Base-by-base conservation (phyloP, 306 rosid genomes). In the Cucumis cinereus region DNA sequence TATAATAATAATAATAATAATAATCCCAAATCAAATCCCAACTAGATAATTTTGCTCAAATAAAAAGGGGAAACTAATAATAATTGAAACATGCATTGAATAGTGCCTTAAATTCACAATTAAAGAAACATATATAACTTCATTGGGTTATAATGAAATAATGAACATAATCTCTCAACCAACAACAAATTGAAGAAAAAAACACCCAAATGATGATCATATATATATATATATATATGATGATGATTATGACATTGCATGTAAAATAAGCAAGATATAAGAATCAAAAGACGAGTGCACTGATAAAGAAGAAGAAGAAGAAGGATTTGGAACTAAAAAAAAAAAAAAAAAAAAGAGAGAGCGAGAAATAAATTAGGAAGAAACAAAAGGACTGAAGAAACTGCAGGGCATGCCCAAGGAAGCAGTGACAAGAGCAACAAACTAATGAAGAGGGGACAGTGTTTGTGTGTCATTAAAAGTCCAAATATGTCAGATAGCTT, bases 401-500 rank as follows among this genome's bases (percentile, higher is more conserved):
- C 38, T 64, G 75, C 74, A 13, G 41, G 59, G 83, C 77, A 80
- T 81, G 81, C 81, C 81, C 75, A 81, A 74, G 77, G 77, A 83
- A 81, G 84, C 82, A 79, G 85, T 76, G 85, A 86, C 87, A 77
- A 81, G 81, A 86, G 69, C 84, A 80, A 80, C 83, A 83, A 79
- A 85, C 85, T 81, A 81, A 50, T 61, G 41, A 61, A 61, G 40
- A 61, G 41, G 15, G 8, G 16, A 30, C 36, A 71, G 76, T 47
- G 57, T 10, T 16, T 43, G 12, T 41, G 33, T 71, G 58, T 71
- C 52, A 45, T 45, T 24, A 71, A 71, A 71, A 71, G 73, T 67
- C 82, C 81, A 80, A 75, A 30, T 35, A 66, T 43, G 73, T 66
- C 73, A 66, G 73, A n/a, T 38, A 66, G 50, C 53, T 60, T 56